phyloP scores from a whole-genome alignment of 1,284 basidiomycete genomes.

The Ustilago trichophora region DNA sequence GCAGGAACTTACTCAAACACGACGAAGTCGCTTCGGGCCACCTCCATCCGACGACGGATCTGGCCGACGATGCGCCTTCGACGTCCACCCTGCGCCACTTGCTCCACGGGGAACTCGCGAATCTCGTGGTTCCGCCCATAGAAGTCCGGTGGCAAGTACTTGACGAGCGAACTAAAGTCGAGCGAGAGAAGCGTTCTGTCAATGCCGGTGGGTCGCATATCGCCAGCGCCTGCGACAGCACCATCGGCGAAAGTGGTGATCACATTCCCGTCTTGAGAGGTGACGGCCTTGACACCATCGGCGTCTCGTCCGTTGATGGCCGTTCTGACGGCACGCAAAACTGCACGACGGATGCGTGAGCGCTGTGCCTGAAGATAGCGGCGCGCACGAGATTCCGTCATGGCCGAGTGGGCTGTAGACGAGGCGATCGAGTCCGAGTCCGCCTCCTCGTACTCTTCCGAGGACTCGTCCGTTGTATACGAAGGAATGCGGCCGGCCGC shows the following conservation, averaged over 20 bases:
- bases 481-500: conserved; percentile 5
- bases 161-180: conserved; percentile 53
- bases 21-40: conserved; percentile 61
- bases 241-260: conserved; percentile 37
- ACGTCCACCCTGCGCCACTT: conserved; percentile 49
- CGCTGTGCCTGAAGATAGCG: conserved; percentile 50
- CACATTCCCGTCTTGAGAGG: conserved; percentile 33
- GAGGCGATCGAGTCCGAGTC: conserved; percentile 23
- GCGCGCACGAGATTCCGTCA: conserved; percentile 31
- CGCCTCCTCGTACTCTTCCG: conserved; percentile 37
- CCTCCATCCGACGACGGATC: conserved; percentile 59
- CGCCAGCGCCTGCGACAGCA: conserved; percentile 27
- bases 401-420: conserved; percentile 16
- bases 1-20: conserved; percentile 36
- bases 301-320: conserved; percentile 60
- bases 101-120: conserved; percentile 60
- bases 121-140: conserved; percentile 59
- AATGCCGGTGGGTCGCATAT: conserved; percentile 12
- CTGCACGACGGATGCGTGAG: conserved; percentile 53
- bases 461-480: conserved; percentile 29
- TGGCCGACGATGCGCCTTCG: conserved; percentile 56
- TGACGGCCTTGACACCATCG: conserved; percentile 39
- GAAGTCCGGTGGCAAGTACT: conserved; percentile 54
- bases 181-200: conserved; percentile 48
- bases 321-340: conserved; percentile 54